A percentile compares a stretch with the other conserved stretches of the same genome.
phyloP scores from a whole-genome alignment of 176 grass and related monocot genomes.

The Ananas comosus region DNA sequence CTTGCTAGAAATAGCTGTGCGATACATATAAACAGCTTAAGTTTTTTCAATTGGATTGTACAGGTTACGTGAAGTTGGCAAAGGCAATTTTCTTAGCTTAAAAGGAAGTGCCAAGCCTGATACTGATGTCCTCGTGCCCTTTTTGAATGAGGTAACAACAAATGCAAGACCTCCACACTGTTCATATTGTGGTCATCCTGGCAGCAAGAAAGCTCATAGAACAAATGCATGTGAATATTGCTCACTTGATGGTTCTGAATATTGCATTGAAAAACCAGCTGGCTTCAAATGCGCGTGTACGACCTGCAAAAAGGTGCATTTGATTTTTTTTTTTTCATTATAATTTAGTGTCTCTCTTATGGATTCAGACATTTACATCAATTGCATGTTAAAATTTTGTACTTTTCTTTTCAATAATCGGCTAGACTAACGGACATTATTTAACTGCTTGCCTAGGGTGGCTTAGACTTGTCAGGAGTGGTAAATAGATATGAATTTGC shows the following conservation, averaged over 20 bases:
- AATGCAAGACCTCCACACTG: slow-evolving; percentile 46
- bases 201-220: slow-evolving; percentile 67
- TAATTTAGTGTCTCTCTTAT: neutral
- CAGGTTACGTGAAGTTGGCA: slow-evolving; percentile 71
- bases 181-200: slow-evolving; percentile 81
- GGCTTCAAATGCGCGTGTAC: slow-evolving; percentile 71
- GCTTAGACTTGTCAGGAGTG: no score
- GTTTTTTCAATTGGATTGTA: neutral
- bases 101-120: slow-evolving; percentile 28
- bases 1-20: no score
- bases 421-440: no score
- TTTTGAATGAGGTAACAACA: slow-evolving; percentile 25
- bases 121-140: slow-evolving; percentile 38
- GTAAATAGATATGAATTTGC: no score
- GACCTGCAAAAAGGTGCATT: slow-evolving; percentile 57
- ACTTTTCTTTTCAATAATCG: no score
- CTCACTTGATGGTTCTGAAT: slow-evolving; percentile 34
- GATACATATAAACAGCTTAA: neutral
- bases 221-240: slow-evolving; percentile 75
- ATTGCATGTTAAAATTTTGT: neutral
- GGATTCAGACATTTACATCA: neutral
- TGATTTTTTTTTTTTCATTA: neutral
- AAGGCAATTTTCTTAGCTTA: slow-evolving; percentile 36
- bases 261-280: slow-evolving; percentile 62
- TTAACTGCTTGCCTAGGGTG: no score